Conservation (phyloP, 352 stramenopile genomes). For the Phytopythium mirpurense region DNA sequence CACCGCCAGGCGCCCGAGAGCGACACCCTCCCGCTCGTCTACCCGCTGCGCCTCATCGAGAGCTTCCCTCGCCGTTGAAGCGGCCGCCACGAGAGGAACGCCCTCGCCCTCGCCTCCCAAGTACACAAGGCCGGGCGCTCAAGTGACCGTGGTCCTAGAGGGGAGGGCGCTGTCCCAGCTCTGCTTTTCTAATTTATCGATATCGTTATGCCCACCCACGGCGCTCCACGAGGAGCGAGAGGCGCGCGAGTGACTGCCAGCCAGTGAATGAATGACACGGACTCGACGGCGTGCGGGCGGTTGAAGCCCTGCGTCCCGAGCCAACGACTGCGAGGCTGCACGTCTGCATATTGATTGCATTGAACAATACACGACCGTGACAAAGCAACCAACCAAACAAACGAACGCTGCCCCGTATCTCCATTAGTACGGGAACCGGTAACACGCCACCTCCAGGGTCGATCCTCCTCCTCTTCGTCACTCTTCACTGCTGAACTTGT, state of each 20-base stretch:
- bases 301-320: neutral
- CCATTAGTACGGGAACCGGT: too few species aligned
- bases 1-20: conserved; percentile 29
- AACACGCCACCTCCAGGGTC: too few species aligned
- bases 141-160: neutral
- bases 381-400: too few species aligned
- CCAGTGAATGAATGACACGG: neutral
- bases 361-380: too few species aligned
- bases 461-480: too few species aligned
- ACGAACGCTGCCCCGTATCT: too few species aligned
- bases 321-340: too few species aligned
- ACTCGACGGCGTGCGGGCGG: neutral
- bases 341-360: too few species aligned
- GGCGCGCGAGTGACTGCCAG: too few species aligned
- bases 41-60: conserved; percentile 28
- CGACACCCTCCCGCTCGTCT: conserved; percentile 1
- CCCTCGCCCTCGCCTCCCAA: neutral
- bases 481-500: too few species aligned
- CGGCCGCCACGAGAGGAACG: neutral
- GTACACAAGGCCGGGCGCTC: neutral
- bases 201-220: conserved; percentile 3
- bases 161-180: too few species aligned
- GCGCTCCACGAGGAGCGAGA: too few species aligned
- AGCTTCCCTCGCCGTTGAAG: conserved; percentile 24
- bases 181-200: neutral